Conservation (phyloP, 2,329 filamentous ascomycete species). For the Sclerotinia nivalis region DNA sequence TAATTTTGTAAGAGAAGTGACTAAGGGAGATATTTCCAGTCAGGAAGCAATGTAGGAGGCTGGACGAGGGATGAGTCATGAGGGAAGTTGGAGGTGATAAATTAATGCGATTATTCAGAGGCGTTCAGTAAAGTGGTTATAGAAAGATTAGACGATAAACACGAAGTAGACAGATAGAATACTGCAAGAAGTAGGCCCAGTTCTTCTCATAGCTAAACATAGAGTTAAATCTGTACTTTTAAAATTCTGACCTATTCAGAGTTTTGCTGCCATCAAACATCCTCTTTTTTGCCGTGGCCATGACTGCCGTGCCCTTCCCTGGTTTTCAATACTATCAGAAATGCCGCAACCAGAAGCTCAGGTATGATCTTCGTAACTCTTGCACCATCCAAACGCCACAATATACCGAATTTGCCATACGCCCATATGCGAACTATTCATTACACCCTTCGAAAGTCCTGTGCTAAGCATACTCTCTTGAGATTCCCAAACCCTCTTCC, state of each 20-base stretch:
- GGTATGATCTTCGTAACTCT: slow-evolving; percentile 3
- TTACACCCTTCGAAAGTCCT: neutral
- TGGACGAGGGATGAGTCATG: neutral
- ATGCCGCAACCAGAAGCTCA: neutral
- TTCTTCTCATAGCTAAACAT: neutral
- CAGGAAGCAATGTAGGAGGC: slow-evolving; percentile 41
- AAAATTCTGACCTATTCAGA: neutral
- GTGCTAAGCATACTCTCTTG: slow-evolving; percentile 50
- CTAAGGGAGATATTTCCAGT: slow-evolving; percentile 69
- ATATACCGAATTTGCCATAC: neutral
- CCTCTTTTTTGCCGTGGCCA: neutral
- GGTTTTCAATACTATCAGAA: neutral
- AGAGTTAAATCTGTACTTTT: neutral
- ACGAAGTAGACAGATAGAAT: neutral
- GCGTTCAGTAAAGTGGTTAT: neutral
- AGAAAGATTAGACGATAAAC: neutral
- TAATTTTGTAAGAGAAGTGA: slow-evolving; percentile 68
- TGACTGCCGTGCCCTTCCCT: neutral
- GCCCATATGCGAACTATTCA: neutral
- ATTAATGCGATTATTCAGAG: neutral
- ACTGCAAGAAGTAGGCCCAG: neutral
- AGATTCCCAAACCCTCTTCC: slow-evolving; percentile 58
- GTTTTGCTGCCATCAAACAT: neutral
- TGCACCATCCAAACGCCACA: slow-evolving; percentile 20
- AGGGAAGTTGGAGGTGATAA: neutral